Base-by-base conservation (phyloP, 768 basidiomycete species). In the Boletus rubescentipes region DNA sequence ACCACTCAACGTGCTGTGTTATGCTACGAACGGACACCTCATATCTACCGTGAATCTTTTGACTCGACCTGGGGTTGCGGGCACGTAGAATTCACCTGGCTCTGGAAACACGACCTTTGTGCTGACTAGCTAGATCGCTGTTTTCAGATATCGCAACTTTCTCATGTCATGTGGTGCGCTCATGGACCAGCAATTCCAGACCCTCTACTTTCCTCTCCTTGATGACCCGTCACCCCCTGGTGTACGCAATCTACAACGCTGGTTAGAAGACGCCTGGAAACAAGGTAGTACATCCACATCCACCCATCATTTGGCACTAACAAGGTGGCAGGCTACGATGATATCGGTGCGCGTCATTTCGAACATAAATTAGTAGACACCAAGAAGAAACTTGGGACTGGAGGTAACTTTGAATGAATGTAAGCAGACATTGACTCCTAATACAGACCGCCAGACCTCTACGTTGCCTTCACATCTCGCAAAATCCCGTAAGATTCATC, bases 191-290 rank as follows among this genome's bases (percentile, higher is more conserved):
- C 69, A 69, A 48, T 51, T 68, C 12, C 87, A 89, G 64, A 79
- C 81, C 2, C 51, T 78, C 51, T 93, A 93, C 68, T 80, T 79
- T 51, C 71, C 80, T 2, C 71, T 85, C 16, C 73, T 93, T 3
- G 80, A 84, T 47, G 58, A 70, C n/a, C 80, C 82, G 5, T 70
- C 72, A 10, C 71, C 79, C 2, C 93, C 93, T 2, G 77, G 91
- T 18, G 77, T 96, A 16, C 75, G 84, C 16, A 86, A 89, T 61
- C 64, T 95, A 31, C 93, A 96, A 62, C 64, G 55, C 9, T 87
- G 86, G 85, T 84, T 97, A 41, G 89, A 96, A 67, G 75, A 78
- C 51, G 93, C 93, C 4, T 97, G 93, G 93, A 70, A 74, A 35
- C 73, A 73, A 34, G 89, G 91, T 85, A 29, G 14, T 32, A 26